Conservation (phyloP, 148 eudicot genomes). For the Suaeda aralocaspica region DNA sequence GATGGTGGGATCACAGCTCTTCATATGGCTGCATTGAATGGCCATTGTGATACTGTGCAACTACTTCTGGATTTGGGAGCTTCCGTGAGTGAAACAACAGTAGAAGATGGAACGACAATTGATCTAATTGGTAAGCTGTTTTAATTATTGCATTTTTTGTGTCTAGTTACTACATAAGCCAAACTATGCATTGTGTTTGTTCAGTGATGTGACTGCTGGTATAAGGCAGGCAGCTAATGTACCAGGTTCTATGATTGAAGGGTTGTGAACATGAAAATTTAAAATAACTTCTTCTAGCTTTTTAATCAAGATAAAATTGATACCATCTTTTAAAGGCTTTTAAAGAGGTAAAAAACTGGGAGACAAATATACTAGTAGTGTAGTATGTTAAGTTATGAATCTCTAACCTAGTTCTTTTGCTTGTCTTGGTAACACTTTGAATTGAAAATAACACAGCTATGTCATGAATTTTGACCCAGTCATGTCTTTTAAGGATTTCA, state of each 20-base stretch:
- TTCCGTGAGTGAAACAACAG: slow-evolving; percentile 58
- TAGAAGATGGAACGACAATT: slow-evolving; percentile 89
- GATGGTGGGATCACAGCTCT: slow-evolving; percentile 96
- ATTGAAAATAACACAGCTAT: not conserved
- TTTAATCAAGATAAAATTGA: not conserved
- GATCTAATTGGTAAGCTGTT: slow-evolving; percentile 64
- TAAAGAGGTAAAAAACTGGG: not conserved
- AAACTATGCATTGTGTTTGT: not conserved
- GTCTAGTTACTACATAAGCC: not conserved
- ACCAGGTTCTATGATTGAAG: not conserved
- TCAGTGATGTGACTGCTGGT: not conserved
- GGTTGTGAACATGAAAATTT: not conserved
- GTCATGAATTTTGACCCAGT: not conserved
- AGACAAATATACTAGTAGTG: not conserved
- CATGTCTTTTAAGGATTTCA: not conserved
- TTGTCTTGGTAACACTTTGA: not conserved
- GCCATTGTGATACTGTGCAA: slow-evolving; percentile 73
- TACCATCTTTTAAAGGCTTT: not conserved
- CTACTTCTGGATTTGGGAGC: slow-evolving; percentile 83
- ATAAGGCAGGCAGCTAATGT: not conserved
- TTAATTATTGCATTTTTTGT: not conserved
- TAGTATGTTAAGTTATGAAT: too few species aligned
- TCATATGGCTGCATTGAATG: slow-evolving; percentile 97
- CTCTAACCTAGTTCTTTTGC: not conserved
- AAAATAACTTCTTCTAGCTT: not conserved